Percentiles rank a stretch among this genome's conserved stretches.
Conservation (phyloP, 176 grass and related monocot genomes). For the Thinopyrum elongatum region DNA sequence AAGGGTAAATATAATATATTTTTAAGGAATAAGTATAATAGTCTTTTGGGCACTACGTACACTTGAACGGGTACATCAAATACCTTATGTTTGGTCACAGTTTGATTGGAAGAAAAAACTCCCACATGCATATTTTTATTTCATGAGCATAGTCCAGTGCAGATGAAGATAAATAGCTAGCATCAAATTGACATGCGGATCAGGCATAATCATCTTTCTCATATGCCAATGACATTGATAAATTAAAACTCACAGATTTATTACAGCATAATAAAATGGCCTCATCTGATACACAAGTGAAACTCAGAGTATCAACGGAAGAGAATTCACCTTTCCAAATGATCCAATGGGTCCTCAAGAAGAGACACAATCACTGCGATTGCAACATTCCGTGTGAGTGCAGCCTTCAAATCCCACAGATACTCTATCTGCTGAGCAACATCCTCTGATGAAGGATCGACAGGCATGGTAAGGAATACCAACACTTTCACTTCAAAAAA, state of each 20-base stretch:
- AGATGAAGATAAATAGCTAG: constrained; percentile 5
- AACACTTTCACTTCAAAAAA: constrained; percentile 75
- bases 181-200: neutral
- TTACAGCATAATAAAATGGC: neutral
- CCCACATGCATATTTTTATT: neutral
- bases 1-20: neutral
- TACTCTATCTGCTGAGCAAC: constrained; percentile 87
- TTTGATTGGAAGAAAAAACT: neutral
- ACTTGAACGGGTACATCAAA: neutral
- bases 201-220: neutral
- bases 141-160: constrained; percentile 1
- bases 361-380: constrained; percentile 84
- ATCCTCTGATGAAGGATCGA: constrained; percentile 67
- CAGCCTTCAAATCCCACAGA: constrained; percentile 91
- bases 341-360: constrained; percentile 89
- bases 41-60: neutral
- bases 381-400: constrained; percentile 51
- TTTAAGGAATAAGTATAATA: neutral
- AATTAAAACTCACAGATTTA: neutral
- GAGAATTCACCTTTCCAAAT: constrained; percentile 68
- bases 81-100: neutral
- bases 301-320: neutral
- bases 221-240: constrained; percentile 12
- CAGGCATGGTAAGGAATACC: constrained; percentile 95
- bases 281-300: neutral